These are phyloP conservation scores for Pseudomassariella vexata DNA, from an alignment of 2,329 filamentous ascomycete species.

Conservation along the genomic window DNA sequence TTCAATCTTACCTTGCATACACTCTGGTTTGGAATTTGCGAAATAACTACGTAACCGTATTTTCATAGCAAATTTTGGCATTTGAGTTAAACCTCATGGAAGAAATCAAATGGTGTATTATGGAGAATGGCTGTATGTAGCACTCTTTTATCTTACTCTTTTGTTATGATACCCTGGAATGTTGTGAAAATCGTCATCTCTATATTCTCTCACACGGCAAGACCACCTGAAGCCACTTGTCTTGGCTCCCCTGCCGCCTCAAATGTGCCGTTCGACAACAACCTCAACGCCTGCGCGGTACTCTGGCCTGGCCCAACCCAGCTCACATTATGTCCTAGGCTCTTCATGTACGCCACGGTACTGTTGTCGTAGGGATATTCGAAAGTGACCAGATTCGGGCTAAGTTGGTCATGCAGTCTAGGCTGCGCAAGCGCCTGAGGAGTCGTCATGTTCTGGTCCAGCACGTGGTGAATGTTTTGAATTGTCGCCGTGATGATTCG, in stretches of 20 bases:
- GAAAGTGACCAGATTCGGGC: constrained; percentile 62
- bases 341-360: constrained; percentile 61
- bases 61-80: too few relatives aligned
- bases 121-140: too few relatives aligned
- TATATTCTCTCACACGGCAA: constrained; percentile 32
- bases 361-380: constrained; percentile 68
- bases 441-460: constrained; percentile 61
- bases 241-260: constrained; percentile 81
- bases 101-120: too few relatives aligned
- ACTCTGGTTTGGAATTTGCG: too few relatives aligned
- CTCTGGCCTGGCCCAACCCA: constrained; percentile 63
- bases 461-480: constrained; percentile 69
- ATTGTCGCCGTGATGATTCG: constrained; percentile 78
- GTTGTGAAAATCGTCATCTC: too few relatives aligned
- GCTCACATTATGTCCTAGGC: constrained; percentile 67
- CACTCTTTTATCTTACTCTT: too few relatives aligned
- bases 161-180: too few relatives aligned
- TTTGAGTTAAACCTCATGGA: too few relatives aligned
- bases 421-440: constrained; percentile 60
- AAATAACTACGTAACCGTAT: too few relatives aligned
- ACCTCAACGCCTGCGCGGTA: constrained; percentile 66
- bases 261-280: constrained; percentile 60
- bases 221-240: constrained; percentile 67
- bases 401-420: constrained; percentile 76
- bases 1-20: too few relatives aligned